Evolutionary conservation across 2,329 filamentous ascomycete species (phyloP).

Genomic region (Diplodia mutila): DNA sequence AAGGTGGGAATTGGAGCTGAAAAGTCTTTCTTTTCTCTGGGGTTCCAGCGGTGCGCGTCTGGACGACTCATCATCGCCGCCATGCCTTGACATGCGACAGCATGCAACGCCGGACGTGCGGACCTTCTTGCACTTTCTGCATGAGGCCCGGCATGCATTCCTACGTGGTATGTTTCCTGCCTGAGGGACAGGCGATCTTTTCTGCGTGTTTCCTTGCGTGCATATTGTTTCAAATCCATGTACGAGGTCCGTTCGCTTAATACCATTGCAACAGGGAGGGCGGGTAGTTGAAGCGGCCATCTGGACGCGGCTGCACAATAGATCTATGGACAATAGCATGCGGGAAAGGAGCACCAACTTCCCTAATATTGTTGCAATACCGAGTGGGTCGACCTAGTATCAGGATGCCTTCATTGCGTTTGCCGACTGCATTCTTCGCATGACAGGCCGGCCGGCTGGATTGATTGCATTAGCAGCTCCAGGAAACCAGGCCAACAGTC

Average conservation of each 20-base stretch:
- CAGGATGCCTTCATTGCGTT: constrained; percentile 16
- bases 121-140: constrained; percentile 8
- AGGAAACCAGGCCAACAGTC: constrained; percentile 16
- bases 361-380: neutral
- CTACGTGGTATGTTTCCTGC: neutral
- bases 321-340: neutral
- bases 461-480: neutral
- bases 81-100: constrained; percentile 9
- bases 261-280: neutral
- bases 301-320: neutral
- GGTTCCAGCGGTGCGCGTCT: constrained; percentile 3
- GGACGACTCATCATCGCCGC: neutral
- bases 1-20: constrained; percentile 12
- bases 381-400: neutral
- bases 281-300: neutral
- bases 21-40: neutral
- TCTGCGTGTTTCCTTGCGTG: constrained; percentile 11
- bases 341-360: neutral
- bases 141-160: constrained; percentile 8
- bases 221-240: neutral
- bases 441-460: constrained; percentile 3
- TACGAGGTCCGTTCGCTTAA: neutral
- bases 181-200: constrained; percentile 4
- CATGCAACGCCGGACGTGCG: constrained; percentile 3
- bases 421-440: constrained; percentile 3